A percentile compares a stretch with the other conserved stretches of the same genome.
Evolutionary conservation across 176 grass and related monocot genomes (phyloP).

Genomic region (Aegilops longissima): DNA sequence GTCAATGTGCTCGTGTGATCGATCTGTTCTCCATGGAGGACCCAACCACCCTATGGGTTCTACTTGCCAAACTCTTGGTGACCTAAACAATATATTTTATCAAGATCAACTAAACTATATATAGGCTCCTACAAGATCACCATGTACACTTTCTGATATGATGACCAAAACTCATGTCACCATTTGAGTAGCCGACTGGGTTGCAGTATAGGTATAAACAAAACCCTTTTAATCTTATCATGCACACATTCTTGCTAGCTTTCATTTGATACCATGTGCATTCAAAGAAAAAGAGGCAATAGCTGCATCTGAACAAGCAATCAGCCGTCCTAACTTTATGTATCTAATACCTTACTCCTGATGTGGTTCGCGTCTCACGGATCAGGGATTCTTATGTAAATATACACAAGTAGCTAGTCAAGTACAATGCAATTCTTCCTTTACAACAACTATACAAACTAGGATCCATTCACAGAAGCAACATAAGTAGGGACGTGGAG

Average conservation of each 20-base stretch:
- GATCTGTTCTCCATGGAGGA: neutral
- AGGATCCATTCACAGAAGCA: neutral
- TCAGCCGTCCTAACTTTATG: constrained; percentile 3
- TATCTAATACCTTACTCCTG: too few relatives aligned
- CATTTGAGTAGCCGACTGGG: neutral
- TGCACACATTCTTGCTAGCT: neutral
- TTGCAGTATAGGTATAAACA: too few relatives aligned
- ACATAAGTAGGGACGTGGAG: neutral
- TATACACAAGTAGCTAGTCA: neutral
- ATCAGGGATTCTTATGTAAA: too few relatives aligned
- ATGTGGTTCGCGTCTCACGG: too few relatives aligned
- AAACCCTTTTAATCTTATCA: too few relatives aligned
- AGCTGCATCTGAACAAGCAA: constrained; percentile 1
- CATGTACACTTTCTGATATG: neutral
- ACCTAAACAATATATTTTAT: constrained; percentile 4
- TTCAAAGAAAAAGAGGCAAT: neutral
- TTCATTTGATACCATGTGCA: neutral
- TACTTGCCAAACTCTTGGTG: constrained; percentile 38
- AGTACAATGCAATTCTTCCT: neutral
- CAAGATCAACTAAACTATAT: neutral
- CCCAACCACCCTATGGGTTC: constrained; percentile 24
- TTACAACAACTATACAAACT: neutral
- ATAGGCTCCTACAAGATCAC: neutral
- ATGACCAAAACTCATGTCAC: neutral
- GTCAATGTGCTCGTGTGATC: constrained; percentile 25